Conservation (phyloP, 2,329 filamentous ascomycete genomes). For the Exophiala sp. region DNA sequence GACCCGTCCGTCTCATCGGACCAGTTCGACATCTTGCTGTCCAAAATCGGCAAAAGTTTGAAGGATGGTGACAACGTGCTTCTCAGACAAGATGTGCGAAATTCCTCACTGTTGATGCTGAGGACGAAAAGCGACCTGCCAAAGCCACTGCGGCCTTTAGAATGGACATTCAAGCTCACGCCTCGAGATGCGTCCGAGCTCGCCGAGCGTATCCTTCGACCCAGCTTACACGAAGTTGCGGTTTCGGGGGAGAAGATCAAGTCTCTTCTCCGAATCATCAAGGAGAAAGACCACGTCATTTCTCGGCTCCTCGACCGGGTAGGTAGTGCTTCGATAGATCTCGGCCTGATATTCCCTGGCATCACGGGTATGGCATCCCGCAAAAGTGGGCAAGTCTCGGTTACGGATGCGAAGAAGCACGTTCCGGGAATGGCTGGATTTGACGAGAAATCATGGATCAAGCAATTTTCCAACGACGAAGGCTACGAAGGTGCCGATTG, state of each 20-base stretch:
- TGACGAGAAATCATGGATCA: slow-evolving; percentile 47
- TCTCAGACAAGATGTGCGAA: slow-evolving; percentile 25
- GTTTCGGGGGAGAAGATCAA: slow-evolving; percentile 47
- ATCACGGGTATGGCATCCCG: slow-evolving; percentile 45
- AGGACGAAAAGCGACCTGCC: slow-evolving; percentile 50
- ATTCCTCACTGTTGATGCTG: slow-evolving; percentile 42
- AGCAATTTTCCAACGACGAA: slow-evolving; percentile 27
- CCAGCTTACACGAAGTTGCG: slow-evolving; percentile 50
- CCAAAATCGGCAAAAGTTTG: slow-evolving; percentile 53
- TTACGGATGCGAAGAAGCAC: slow-evolving; percentile 47
- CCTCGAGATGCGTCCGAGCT: slow-evolving; percentile 41
- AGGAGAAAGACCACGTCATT: slow-evolving; percentile 58
- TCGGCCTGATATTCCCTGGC: slow-evolving; percentile 56
- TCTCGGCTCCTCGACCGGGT: slow-evolving; percentile 57
- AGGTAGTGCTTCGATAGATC: slow-evolving; percentile 53
- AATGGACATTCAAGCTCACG: slow-evolving; percentile 51
- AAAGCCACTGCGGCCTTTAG: slow-evolving; percentile 49
- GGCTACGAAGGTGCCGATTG: slow-evolving; percentile 21
- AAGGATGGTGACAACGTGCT: slow-evolving; percentile 29
- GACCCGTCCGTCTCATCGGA: slow-evolving; percentile 56
- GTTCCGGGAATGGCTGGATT: slow-evolving; percentile 56
- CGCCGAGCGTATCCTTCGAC: slow-evolving; percentile 51
- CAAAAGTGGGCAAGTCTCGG: slow-evolving; percentile 46
- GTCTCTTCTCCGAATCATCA: slow-evolving; percentile 48
- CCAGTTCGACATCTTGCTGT: slow-evolving; percentile 55